A percentile compares a stretch with the other conserved stretches of the same genome.
phyloP scores from a whole-genome alignment of 225 moss, liverwort and hornwort genomes.

The Asterella californica region DNA sequence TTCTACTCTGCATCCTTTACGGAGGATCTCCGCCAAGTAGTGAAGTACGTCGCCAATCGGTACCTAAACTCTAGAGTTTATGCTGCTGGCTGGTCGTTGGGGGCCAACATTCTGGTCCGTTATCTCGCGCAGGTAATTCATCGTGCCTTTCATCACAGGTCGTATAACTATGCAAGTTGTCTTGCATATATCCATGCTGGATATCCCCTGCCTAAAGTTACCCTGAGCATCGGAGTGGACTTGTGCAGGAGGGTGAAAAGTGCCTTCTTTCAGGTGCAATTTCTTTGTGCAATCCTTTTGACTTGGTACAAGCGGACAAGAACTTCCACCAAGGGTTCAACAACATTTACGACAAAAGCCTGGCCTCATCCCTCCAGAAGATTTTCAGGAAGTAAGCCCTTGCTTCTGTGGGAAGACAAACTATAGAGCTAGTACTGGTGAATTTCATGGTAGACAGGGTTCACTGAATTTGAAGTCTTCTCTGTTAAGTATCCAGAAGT shows the following conservation, averaged over 20 bases:
- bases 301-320: constrained; percentile 66
- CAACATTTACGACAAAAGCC: constrained; percentile 70
- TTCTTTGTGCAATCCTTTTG: constrained; percentile 87
- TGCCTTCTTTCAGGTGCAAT: constrained; percentile 84
- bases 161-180: background rate
- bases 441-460: background rate
- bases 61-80: constrained; percentile 62
- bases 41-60: constrained; percentile 61
- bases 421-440: background rate
- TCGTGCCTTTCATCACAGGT: background rate
- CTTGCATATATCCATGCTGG: background rate
- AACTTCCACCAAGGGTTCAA: constrained; percentile 94
- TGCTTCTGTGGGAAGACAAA: background rate
- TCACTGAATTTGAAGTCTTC: background rate
- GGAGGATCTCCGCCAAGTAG: constrained; percentile 91
- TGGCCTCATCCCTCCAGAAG: constrained; percentile 54
- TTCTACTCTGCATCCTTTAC: constrained; percentile 98
- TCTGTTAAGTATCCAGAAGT: background rate
- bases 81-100: constrained; percentile 85
- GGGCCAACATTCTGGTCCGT: constrained; percentile 86
- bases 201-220: background rate
- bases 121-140: constrained; percentile 68
- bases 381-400: constrained; percentile 59
- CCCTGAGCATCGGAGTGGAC: background rate
- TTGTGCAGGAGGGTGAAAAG: constrained; percentile 71